Evolutionary conservation across 495 filamentous ascomycete species (phyloP).

Genomic region (Aspergillus mulundensis): DNA sequence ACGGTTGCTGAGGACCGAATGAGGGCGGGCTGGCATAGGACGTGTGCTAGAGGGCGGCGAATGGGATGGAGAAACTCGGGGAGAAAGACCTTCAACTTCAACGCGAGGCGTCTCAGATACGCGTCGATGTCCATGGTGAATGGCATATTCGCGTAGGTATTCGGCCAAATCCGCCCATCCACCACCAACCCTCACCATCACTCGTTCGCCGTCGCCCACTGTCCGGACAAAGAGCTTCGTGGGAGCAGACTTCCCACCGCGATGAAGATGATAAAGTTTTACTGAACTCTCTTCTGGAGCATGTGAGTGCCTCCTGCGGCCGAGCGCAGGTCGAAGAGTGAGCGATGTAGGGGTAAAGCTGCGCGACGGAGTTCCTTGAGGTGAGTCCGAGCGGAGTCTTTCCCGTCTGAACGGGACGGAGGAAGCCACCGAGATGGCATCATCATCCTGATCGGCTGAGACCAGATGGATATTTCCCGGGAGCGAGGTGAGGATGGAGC

Average conservation of each 20-base stretch:
- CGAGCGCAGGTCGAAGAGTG: slow-evolving; percentile 59
- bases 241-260: slow-evolving; percentile 72
- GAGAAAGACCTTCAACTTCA: slow-evolving; percentile 38
- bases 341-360: slow-evolving; percentile 59
- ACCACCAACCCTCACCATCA: slow-evolving; percentile 96
- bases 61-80: slow-evolving; percentile 33
- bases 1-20: slow-evolving; percentile 34
- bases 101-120: slow-evolving; percentile 40
- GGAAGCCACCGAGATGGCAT: slow-evolving; percentile 32
- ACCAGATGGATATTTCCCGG: slow-evolving; percentile 76
- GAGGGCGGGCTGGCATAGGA: slow-evolving; percentile 32
- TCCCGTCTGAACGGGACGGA: slow-evolving; percentile 35
- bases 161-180: slow-evolving; percentile 95
- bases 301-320: slow-evolving; percentile 34
- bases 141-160: slow-evolving; percentile 88
- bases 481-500: slow-evolving; percentile 73
- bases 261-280: slow-evolving; percentile 89
- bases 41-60: slow-evolving; percentile 29
- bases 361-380: slow-evolving; percentile 31
- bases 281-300: slow-evolving; percentile 58
- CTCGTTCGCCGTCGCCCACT: slow-evolving; percentile 85
- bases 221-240: slow-evolving; percentile 91
- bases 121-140: slow-evolving; percentile 68
- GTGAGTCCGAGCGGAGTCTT: slow-evolving; percentile 34
- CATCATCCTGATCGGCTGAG: slow-evolving; percentile 35